A percentile compares a stretch with the other conserved stretches of the same genome.
Evolutionary conservation across 179 eudicot genomes (phyloP).

Genomic region (Silene noctiflora): DNA sequence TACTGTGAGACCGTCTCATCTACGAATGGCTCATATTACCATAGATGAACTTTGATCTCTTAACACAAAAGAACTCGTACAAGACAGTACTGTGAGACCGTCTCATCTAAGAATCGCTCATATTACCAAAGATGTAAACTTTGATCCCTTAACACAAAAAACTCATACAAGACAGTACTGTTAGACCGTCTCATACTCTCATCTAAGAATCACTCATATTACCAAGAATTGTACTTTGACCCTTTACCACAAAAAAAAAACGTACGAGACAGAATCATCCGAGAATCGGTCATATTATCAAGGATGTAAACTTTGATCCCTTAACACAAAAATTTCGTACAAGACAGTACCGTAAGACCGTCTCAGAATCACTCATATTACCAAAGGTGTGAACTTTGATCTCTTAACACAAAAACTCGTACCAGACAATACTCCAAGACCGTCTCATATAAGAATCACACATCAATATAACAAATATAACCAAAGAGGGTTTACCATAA

Average conservation of each 20-base stretch:
- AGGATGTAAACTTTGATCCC: neutral
- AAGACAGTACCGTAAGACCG: too few relatives aligned
- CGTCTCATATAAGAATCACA: neutral
- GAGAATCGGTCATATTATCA: too few relatives aligned
- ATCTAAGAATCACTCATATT: too few relatives aligned
- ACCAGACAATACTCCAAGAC: neutral
- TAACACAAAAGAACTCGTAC: neutral
- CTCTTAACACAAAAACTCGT: neutral
- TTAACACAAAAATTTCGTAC: too few relatives aligned
- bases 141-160: neutral
- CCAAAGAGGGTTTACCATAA: constrained; percentile 35
- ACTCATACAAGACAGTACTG: too few relatives aligned
- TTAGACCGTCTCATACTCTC: too few relatives aligned
- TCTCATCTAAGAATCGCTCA: neutral
- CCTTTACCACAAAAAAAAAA: neutral
- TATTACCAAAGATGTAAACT: neutral
- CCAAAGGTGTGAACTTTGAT: neutral
- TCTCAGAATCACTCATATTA: too few relatives aligned
- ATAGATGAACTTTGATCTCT: neutral
- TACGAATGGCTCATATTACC: neutral
- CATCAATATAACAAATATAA: neutral
- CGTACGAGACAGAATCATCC: neutral
- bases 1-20: too few relatives aligned
- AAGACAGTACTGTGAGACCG: neutral
- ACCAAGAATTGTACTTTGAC: neutral